These are phyloP conservation scores for Sequoia sempervirens DNA, from an alignment of 75 land plant species.

Conservation along the genomic window DNA sequence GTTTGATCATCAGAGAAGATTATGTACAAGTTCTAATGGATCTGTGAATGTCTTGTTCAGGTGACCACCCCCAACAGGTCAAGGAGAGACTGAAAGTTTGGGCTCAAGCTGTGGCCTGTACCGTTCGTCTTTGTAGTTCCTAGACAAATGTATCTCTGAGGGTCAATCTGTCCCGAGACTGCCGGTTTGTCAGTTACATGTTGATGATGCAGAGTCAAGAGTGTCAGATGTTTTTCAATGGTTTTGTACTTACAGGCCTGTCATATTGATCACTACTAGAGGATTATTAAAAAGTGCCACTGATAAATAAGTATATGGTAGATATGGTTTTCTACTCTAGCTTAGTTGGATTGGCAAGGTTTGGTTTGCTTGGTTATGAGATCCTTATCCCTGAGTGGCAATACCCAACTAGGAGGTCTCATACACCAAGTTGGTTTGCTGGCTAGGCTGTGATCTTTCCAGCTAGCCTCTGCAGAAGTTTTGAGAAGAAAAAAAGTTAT, in stretches of 20 bases:
- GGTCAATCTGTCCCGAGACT: neutral
- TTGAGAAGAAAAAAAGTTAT: neutral
- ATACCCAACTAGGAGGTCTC: too few relatives aligned
- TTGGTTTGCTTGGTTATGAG: too few relatives aligned
- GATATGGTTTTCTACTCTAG: neutral
- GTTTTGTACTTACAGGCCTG: neutral
- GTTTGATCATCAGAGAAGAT: too few relatives aligned
- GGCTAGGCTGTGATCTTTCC: too few relatives aligned
- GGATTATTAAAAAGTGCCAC: neutral
- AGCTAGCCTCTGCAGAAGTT: neutral
- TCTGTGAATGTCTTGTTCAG: constrained; percentile 7
- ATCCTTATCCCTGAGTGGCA: too few relatives aligned
- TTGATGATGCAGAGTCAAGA: neutral
- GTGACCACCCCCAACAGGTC: constrained; percentile 28
- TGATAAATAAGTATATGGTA: neutral
- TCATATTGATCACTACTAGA: neutral
- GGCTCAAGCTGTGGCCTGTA: constrained; percentile 39
- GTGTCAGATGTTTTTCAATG: neutral
- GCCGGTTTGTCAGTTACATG: neutral
- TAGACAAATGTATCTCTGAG: neutral
- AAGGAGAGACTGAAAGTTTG: constrained; percentile 29
- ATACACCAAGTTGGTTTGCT: too few relatives aligned
- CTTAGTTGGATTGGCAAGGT: neutral
- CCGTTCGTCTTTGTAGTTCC: constrained; percentile 7
- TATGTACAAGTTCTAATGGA: neutral